Evolutionary conservation across 208 protist genomes (phyloP).

Genomic region (Zelonia costaricensis): DNA sequence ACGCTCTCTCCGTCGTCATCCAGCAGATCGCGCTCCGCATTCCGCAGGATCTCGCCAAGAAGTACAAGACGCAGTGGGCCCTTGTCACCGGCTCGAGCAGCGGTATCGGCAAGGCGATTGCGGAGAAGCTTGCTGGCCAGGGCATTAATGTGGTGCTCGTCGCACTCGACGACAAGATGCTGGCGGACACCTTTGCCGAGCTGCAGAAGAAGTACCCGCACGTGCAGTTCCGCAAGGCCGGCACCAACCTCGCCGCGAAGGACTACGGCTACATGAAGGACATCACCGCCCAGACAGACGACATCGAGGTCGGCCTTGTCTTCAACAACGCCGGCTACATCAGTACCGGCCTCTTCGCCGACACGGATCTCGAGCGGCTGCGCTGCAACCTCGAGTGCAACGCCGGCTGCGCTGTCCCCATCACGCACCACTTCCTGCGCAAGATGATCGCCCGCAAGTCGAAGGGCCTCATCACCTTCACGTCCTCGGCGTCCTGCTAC

Average conservation of each 20-base stretch:
- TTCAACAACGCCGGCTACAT: slow-evolving; percentile 97
- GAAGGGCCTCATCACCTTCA: slow-evolving; percentile 90
- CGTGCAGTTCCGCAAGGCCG: slow-evolving; percentile 86
- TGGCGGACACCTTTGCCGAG: slow-evolving; percentile 73
- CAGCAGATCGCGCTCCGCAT: slow-evolving; percentile 65
- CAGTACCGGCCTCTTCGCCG: slow-evolving; percentile 88
- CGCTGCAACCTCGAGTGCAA: slow-evolving; percentile 93
- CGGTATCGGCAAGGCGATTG: slow-evolving; percentile 95
- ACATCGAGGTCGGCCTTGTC: slow-evolving; percentile 71
- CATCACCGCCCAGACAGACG: slow-evolving; percentile 70
- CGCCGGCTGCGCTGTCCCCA: slow-evolving; percentile 76
- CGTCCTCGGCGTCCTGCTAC: slow-evolving; percentile 79
- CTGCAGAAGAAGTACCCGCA: slow-evolving; percentile 71
- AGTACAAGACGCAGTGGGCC: slow-evolving; percentile 82
- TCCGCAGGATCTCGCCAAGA: slow-evolving; percentile 77
- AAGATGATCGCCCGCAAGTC: slow-evolving; percentile 80
- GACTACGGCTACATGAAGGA: slow-evolving; percentile 69
- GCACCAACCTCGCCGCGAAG: slow-evolving; percentile 84
- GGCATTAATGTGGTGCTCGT: slow-evolving; percentile 93
- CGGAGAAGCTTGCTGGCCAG: slow-evolving; percentile 91
- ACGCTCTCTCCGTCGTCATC: slow-evolving; percentile 41
- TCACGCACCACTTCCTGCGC: slow-evolving; percentile 90
- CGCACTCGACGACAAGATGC: slow-evolving; percentile 84
- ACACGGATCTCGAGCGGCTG: slow-evolving; percentile 76
- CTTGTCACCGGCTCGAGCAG: slow-evolving; percentile 95